Evolutionary conservation across 139 green algal species (phyloP).

Genomic region (Mesotaenium endlicherianum): DNA sequence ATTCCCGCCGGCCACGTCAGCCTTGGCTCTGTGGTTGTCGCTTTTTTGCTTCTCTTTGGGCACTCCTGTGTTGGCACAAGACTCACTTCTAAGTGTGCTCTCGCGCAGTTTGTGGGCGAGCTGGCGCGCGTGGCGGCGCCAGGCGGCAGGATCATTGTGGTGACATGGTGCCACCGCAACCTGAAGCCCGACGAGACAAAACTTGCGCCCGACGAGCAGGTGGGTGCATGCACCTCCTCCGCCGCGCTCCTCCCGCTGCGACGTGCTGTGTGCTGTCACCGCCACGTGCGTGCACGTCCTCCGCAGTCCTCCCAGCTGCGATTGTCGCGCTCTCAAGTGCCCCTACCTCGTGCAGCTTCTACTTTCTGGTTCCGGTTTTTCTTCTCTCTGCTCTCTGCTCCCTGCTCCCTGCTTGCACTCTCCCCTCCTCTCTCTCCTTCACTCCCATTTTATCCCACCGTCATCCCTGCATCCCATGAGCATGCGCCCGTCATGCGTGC

Average conservation of each 20-base stretch:
- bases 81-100: no score
- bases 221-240: neutral
- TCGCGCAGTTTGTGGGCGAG: constrained; percentile 92
- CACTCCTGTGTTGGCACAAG: no score
- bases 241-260: neutral
- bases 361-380: no score
- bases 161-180: constrained; percentile 92
- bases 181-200: constrained; percentile 38
- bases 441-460: neutral
- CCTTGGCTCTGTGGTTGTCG: no score
- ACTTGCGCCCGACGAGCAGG: constrained; percentile 15
- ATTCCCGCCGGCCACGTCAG: no score
- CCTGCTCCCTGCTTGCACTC: neutral
- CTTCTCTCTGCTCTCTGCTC: neutral
- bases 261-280: no score
- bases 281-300: no score
- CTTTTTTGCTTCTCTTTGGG: no score
- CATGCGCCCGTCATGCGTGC: neutral
- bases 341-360: no score
- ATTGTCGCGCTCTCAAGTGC: no score
- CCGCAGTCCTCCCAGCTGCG: no score
- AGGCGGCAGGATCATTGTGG: constrained; percentile 69
- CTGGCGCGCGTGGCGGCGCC: constrained; percentile 83
- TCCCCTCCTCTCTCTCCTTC: neutral
- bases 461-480: neutral